Evolutionary conservation across 305 asterid genomes (phyloP), one percentile per base, ranked within the genome.

Genomic region (Fraxinus platypoda): DNA sequence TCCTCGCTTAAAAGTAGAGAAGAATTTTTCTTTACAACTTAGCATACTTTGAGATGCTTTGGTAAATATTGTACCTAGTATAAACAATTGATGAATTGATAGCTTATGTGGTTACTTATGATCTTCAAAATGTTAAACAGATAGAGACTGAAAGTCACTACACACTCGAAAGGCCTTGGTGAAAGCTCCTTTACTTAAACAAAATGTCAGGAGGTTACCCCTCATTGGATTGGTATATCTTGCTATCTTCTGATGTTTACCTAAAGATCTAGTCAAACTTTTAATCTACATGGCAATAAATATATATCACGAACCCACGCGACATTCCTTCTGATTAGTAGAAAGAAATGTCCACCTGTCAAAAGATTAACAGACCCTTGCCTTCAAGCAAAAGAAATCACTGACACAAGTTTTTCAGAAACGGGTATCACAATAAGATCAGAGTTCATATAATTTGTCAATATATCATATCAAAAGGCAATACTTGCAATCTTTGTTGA

Each of bases 361-460:
- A 43, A 17, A 82, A 54, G 74, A 62, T 70, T 72, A 82, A 72
- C 33, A 73, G 75, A 73, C 75, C n/a, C 26, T 21, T 46, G 83
- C 81, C 37, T 33, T 74, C 31, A 43, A 33, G 64, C 35, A 15
- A 80, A n/a, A 73, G 81, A 28, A 31, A 34, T 49, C 54, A 8
- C 13, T 17, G 11, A 3, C 34, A 26, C 23, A 73, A 73, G 43
- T 23, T n/a, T 1, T 25, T 8, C 6, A 31, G 30, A 76, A 84
- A 23, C 21, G 17, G 54, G 82, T 57, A 33, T 23, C 52, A 30
- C 62, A 1, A n/a, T 79, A 23, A 77, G 30, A 72, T 76, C 77
- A 43, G 5, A 64, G 17, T 28, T 62, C 21, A 35, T 73, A 70
- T 78, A 70, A 35, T 74, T 52, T 75, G 75, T 75, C 79, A 59